Base-by-base conservation (phyloP, 2,329 filamentous ascomycete species). In the Ascochyta fabae region DNA sequence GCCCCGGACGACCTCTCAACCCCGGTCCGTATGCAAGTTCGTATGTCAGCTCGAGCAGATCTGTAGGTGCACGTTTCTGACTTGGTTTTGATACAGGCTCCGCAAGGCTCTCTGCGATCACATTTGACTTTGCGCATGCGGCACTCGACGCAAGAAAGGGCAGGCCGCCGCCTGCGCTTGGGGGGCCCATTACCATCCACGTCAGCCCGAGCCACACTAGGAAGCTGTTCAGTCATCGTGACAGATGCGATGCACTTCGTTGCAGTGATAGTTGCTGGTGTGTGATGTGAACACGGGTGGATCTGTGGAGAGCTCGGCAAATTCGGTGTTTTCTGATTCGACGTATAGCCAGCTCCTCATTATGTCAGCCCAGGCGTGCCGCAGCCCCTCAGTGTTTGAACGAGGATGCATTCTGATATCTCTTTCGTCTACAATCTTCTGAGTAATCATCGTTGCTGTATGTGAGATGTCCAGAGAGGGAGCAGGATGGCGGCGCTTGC, bases 71-170 rank as follows among this genome's bases (percentile, higher is more conserved):
- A 71, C 7, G 62, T 67, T n/a, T 61, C 44, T 19, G 61, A 67
- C 38, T 66, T 62, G 19, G 51, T 64, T 12, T 54, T 53, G 12
- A 58, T 59, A 44, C 69, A 73, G 19, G 61, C 60, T 27, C 58
- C 58, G 53, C 69, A 73, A 8, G 67, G 69, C 49, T 58, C 66
- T 15, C 60, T 48, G 15, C 65, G 61, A 53, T 73, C 65, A 44
- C 70, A 73, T 51, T 64, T 70, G 19, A 71, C 66, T 44, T 74
- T 74, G 34, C 68, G 57, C 52, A 56, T 60, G 27, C 69, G 60
- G 45, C 69, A 74, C 55, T 72, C 65, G 3, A 69, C 61, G 48
- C 69, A 73, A 8, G 69, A 68, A 13, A 72, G 56, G 8, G 71
- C 67, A 24, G 68, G 66, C 42, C 67, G 58, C 24, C 69, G 58